Base-by-base conservation (phyloP, 2,329 filamentous ascomycete species). In the Trichoderma cornu-damae region DNA sequence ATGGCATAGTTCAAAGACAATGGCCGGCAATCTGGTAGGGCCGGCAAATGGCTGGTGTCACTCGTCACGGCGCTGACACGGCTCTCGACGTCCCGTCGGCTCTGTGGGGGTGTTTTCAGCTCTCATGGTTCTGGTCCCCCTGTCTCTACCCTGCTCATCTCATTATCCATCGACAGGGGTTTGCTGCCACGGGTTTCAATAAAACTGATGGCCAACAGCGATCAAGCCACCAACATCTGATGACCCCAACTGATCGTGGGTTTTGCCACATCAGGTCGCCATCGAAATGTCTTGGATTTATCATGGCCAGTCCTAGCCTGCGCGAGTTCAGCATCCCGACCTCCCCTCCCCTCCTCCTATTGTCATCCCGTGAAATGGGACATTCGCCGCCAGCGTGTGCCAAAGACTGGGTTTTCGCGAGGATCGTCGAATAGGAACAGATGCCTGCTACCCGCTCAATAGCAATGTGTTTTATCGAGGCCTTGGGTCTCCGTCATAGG, bases 181-280 rank as follows among this genome's bases (percentile, higher is more conserved):
- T 24, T 26, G 14, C 30, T 24, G 32, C 47, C 26, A 14, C 42
- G 42, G 26, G 4, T n/a, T 30, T 46, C 24, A 28, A 28, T 46
- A 28, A 37, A 49, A 24, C 18, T 32, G 47, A 43, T 49, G 47
- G 22, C 32, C 22, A 49, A 26, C 34, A n/a, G 8, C 47, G 47
- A 54, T 54, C 50, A 43, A 54, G 50, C 50, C 50, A 54, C 50
- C 50, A 54, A 46, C 50, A 53, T 53, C 50, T 44, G 50, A 53
- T 53, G 49, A 28, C 4, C 12, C 49, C 35, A 40, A 52, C 50
- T 53, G 50, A 53, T 53, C 50, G 50, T 44, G 40, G 40, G 9
- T 34, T 44, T 44, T 28, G 40, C 50, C 40, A 53, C 38, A 44
- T 34, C 28, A 14, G n/a, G 32, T 55, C 52, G 30, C 52, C 42